Base-by-base conservation (phyloP, 2,329 filamentous ascomycete genomes). In the Fusarium redolens region DNA sequence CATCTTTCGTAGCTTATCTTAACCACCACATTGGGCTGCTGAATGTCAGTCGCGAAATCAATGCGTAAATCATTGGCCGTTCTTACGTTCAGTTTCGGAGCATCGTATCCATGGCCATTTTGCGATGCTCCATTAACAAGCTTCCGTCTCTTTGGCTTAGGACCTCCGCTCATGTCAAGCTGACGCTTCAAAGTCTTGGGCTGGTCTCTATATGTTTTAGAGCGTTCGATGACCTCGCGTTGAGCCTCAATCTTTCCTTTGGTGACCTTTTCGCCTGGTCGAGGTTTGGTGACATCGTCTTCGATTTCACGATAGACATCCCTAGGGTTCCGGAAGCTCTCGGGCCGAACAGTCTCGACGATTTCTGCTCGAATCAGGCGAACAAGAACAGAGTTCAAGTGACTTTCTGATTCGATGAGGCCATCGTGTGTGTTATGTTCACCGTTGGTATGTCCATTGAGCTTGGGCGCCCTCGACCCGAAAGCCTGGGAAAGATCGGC, bases 1-100 rank as follows among this genome's bases (percentile, higher is more conserved):
- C 94, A 93, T 81, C 96, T 97, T 62, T 95, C 92, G 77, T 94
- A 92, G 79, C 97, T 98, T 61, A 98, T 86, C 33, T 92, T 90
- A 54, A 98, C 85, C 40, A 95, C 87, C 72, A 95, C 85, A 65
- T 92, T 89, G 55, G 90, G 88, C 91, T 97, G 78, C 63, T 45
- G 47, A 33, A 57, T 25, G 75, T 82, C 75, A 83, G 79, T 72
- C n/a, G 52, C n/a, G 20, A n/a, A 45, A 30, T 13, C n/a, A 38
- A 30, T 18, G 31, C n/a, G 11, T 17, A 15, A n/a, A 17, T 28
- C 18, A 35, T 22, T 7, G 51, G n/a, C 13, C 35, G 9, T 52
- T 82, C 88, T 81, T 77, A 91, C 89, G 74, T 90, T 88, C 45
- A 90, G 81, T n/a, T 81, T 82, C 20, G 83, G 83, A 30, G 83